Evolutionary conservation across 1,139 yeast species (phyloP), one percentile per base, ranked within the genome.

Genomic region (Geotrichum klebahnii): DNA sequence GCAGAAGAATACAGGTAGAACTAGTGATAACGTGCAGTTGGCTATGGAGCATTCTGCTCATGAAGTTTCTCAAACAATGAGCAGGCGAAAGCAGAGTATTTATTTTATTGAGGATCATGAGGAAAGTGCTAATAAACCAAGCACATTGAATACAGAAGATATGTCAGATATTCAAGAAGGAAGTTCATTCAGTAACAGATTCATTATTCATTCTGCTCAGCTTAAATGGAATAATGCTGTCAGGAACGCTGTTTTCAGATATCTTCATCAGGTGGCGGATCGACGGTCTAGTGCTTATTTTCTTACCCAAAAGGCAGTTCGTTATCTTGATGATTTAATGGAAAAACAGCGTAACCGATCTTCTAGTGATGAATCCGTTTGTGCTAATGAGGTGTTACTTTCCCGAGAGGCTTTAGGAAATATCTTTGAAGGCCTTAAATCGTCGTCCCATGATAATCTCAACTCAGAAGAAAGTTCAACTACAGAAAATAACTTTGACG

Each of bases 191-290:
- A 83, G 81, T 56, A 90, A 92, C 62, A 72, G 94, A 48, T 90
- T 85, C 62, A 81, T 84, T 54, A 72, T 90, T 29, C 95, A 89
- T 61, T 82, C 84, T 57, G 75, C 88, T 64, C 79, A 81, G 59
- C 64, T 89, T 61, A 84, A 81, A 57, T 89, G 97, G 96, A 82
- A 84, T 62, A 83, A 84, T 54, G 65, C 71, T 5, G 73, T 83
- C 10, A 73, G 95, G 47, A 79, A 85, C 57, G 74, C 78, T 31
- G 70, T 88, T 49, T 73, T 77, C 57, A 75, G 79, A 35, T 87
- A 86, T 60, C 65, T 83, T 34, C 84, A 82, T 53, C 73, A 79
- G 46, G 73, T 82, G 9, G 75, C 78, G 20, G 78, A 81, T 38
- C 69, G 84, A 34, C 74, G 74, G 47, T 77, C 83, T 2, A 73